phyloP scores from a whole-genome alignment of 441 rosid species.

The Eutrema salsugineum region DNA sequence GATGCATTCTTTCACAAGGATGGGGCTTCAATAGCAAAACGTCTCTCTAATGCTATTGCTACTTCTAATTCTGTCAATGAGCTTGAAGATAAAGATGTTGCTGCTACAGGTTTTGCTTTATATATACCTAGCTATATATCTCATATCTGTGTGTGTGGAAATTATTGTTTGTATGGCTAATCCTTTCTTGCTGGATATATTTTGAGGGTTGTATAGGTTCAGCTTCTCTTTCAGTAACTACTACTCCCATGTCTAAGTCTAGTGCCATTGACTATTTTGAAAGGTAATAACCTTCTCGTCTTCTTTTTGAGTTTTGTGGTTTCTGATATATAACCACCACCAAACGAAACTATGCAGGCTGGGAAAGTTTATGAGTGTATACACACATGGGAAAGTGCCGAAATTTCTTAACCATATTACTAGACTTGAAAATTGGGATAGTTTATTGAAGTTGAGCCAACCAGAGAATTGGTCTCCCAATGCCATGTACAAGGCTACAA shows the following conservation, averaged over 20 bases:
- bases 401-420: slow-evolving; percentile 61
- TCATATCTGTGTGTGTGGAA: background rate
- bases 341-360: slow-evolving; percentile 38
- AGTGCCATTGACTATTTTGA: background rate
- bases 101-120: slow-evolving; percentile 1
- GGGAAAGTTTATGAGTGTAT: slow-evolving; percentile 54
- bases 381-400: slow-evolving; percentile 71
- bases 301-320: slow-evolving; percentile 32
- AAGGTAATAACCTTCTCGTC: slow-evolving; percentile 29
- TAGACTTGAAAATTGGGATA: slow-evolving; percentile 55
- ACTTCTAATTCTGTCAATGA: slow-evolving; percentile 14
- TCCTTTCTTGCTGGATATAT: background rate
- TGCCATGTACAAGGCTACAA: slow-evolving; percentile 74
- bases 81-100: slow-evolving; percentile 40
- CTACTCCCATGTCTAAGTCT: too few species aligned
- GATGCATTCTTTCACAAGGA: slow-evolving; percentile 62
- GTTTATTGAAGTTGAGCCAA: slow-evolving; percentile 62
- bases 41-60: slow-evolving; percentile 52
- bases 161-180: background rate
- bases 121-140: background rate
- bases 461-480: slow-evolving; percentile 81
- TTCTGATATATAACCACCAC: background rate
- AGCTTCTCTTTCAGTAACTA: background rate
- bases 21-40: slow-evolving; percentile 52
- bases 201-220: background rate